Evolutionary conservation across 768 basidiomycete genomes (phyloP), one percentile per base, ranked within the genome.

Genomic region (Phlebiopsis flavidoalba): DNA sequence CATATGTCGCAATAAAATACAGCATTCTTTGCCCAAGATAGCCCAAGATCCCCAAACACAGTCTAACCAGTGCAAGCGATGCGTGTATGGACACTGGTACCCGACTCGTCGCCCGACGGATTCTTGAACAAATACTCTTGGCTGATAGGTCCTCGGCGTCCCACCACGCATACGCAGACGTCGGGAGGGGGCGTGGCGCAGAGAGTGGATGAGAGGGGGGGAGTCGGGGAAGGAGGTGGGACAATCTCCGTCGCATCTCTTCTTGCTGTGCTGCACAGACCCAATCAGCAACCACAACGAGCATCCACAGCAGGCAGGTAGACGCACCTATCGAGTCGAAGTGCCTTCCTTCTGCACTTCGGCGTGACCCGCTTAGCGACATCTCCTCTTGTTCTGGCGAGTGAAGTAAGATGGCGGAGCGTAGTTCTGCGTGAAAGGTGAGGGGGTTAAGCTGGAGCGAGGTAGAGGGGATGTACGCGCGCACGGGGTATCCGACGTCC

Each of bases 41-140:
- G n/a, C n/a, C n/a, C n/a, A n/a, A n/a, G n/a, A 31, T 10, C 22
- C 14, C 48, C 4, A 49, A n/a, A 21, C 48, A 24, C 24, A 5
- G 22, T 35, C 73, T 73, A 94, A n/a, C 93, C 93, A 96, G 68
- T 93, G 86, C 50, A 95, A 75, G 43, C 76, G 79, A 73, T 96
- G 95, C 2, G 89, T 94, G 0, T n/a, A n/a, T n/a, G 95, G 88
- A 74, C 95, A 98, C 67, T 95, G 91, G 71, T 97, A 97, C 8
- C 95, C n/a, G n/a, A n/a, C n/a, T n/a, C n/a, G n/a, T n/a, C n/a
- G n/a, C n/a, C 96, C 11, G 69, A 68, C 0, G 95, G 93, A 71
- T 97, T 92, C 77, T 89, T 88, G 76, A 85, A 86, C 58, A 86
- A 72, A 69, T 93, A 93, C 33, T 89, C 77, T 65, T 94, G 93